phyloP scores from a whole-genome alignment of 2,329 filamentous ascomycete genomes.

The Xylariaceae sp. region DNA sequence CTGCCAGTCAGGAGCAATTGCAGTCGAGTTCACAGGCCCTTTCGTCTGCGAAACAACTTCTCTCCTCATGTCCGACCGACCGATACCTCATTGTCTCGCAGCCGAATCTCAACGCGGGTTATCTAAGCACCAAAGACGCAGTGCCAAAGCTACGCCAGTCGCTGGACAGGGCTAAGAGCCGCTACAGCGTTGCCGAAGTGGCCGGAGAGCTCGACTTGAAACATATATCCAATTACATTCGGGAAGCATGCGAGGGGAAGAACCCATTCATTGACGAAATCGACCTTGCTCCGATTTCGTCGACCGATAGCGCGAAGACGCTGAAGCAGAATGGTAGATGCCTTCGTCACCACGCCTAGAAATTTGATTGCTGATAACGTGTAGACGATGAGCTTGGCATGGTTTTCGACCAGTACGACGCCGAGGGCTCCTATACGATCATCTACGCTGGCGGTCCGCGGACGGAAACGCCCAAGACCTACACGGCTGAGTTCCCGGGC shows the following conservation, averaged over 20 bases:
- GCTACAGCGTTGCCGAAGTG: constrained; percentile 60
- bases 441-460: constrained; percentile 71
- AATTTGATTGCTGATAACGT: constrained; percentile 29
- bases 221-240: constrained; percentile 49
- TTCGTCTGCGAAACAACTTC: constrained; percentile 49
- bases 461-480: constrained; percentile 49
- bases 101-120: constrained; percentile 70
- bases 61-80: constrained; percentile 71
- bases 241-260: constrained; percentile 48
- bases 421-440: constrained; percentile 66
- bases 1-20: constrained; percentile 46
- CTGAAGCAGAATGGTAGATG: constrained; percentile 53
- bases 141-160: constrained; percentile 54
- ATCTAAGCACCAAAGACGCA: constrained; percentile 58
- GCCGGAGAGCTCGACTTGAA: constrained; percentile 50
- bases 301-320: constrained; percentile 46
- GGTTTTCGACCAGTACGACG: constrained; percentile 45
- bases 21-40: constrained; percentile 52
- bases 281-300: constrained; percentile 45
- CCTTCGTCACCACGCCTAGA: constrained; percentile 6
- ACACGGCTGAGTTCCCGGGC: constrained; percentile 67
- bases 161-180: constrained; percentile 42
- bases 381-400: constrained; percentile 56
- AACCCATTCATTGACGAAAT: constrained; percentile 45
- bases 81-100: constrained; percentile 80